Base-by-base conservation (phyloP, 345 rosid species). In the Pugionium cornutum region DNA sequence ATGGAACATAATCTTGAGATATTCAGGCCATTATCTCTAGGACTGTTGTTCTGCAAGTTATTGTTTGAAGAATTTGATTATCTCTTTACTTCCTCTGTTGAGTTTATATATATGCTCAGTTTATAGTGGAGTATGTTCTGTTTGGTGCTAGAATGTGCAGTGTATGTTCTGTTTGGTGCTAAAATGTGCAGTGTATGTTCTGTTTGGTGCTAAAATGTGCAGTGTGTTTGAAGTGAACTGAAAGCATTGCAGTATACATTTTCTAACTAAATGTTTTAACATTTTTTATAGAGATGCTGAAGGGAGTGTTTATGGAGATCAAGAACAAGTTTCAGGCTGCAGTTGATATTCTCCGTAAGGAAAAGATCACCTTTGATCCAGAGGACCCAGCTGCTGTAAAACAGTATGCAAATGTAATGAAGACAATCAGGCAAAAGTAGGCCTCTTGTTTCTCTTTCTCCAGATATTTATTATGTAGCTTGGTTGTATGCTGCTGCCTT, bases 341-440 rank as follows among this genome's bases (percentile, higher is more conserved):
- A 26, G 62, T 95, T 42, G 97, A 90, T 51, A 58, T 91, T 73
- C 79, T 91, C 62, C 80, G 84, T 11, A 84, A 86, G 85, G 99
- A 95, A 77, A 91, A 89, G 76, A 91, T 95, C 80, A 89, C 89
- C 72, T 83, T 95, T 58, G 89, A 62, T 60, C 97, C 99, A 11
- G 86, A 89, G 35, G 91, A 95, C 77, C 90, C 91, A 26, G 84
- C 95, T 67, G 95, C 95, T 2, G 97, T 95, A 7, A 51, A 84
- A 62, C 96, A 87, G 3, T 95, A 89, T 72, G 90, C 96, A 2
- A 88, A 79, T 67, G 89, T 91, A 40, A 89, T 95, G 97, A 86
- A 86, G 86, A 89, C 86, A 26, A 70, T 84, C 64, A 83, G 97
- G 76, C 86, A 91, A 74, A 91, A 95, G 99, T 95, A 81, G 81